A percentile compares a stretch with the other conserved stretches of the same genome.
Evolutionary conservation across 169 alveolate genomes (phyloP).

Genomic region (Babesia gibsoni): DNA sequence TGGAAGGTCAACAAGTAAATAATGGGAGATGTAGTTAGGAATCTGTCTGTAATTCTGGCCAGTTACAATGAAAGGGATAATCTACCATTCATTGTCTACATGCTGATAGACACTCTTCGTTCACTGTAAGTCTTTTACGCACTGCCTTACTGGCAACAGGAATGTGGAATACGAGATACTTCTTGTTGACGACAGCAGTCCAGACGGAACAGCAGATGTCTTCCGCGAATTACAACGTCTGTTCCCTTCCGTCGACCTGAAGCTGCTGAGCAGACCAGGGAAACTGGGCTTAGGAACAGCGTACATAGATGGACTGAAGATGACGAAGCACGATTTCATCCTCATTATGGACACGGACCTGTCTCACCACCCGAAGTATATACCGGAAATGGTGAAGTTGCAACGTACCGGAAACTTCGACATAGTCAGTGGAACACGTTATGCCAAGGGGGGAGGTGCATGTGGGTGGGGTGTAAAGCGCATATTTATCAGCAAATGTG

Average conservation of each 20-base stretch:
- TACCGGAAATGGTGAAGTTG: conserved; percentile 85
- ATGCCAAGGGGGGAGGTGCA: conserved; percentile 92
- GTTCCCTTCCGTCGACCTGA: conserved; percentile 82
- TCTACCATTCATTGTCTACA: conserved; percentile 86
- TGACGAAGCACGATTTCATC: conserved; percentile 88
- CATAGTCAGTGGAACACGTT: conserved; percentile 96
- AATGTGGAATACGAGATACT: conserved; percentile 87
- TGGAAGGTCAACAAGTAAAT: no score
- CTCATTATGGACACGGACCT: conserved; percentile 97
- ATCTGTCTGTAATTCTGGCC: conserved; percentile 84
- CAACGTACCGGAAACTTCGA: conserved; percentile 88
- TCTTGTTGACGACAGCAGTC: conserved; percentile 93
- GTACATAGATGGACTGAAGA: conserved; percentile 91
- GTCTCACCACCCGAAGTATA: conserved; percentile 95
- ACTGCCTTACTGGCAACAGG: conserved; percentile 26
- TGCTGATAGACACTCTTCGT: conserved; percentile 81
- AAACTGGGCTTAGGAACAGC: conserved; percentile 96
- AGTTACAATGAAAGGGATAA: conserved; percentile 95
- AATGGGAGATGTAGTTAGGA: conserved; percentile 23
- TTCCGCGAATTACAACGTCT: conserved; percentile 80
- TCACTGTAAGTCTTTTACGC: conserved; percentile 62
- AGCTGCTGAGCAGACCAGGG: conserved; percentile 86
- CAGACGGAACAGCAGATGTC: conserved; percentile 91
- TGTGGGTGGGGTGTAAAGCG: conserved; percentile 94
- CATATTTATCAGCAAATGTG: conserved; percentile 90